Conservation (phyloP, 1,284 basidiomycete species). For the Cryptococcus hybrid region DNA sequence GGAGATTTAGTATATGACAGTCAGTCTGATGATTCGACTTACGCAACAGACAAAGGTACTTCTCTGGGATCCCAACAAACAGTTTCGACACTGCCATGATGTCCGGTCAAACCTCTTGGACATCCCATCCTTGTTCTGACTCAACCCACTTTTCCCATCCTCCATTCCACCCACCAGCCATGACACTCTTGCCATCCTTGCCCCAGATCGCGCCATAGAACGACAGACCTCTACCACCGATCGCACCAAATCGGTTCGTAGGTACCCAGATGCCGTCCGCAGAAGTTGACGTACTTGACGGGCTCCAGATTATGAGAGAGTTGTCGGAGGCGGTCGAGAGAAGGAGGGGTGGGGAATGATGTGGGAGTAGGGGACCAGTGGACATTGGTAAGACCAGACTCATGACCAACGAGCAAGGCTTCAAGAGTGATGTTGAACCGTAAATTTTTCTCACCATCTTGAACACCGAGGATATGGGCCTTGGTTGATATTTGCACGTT, state of each 20-base stretch:
- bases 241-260: slow-evolving; percentile 82
- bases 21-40: slow-evolving; percentile 22
- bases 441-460: slow-evolving; percentile 55
- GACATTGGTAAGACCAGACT: slow-evolving; percentile 83
- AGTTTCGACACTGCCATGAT: slow-evolving; percentile 71
- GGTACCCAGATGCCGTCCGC: slow-evolving; percentile 80
- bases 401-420: slow-evolving; percentile 87
- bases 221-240: slow-evolving; percentile 82
- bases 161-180: slow-evolving; percentile 89
- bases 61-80: slow-evolving; percentile 79
- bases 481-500: slow-evolving; percentile 80
- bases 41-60: slow-evolving; percentile 85
- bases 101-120: slow-evolving; percentile 75
- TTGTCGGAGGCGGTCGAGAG: slow-evolving; percentile 89
- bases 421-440: slow-evolving; percentile 81
- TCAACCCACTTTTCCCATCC: slow-evolving; percentile 79
- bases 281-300: slow-evolving; percentile 56
- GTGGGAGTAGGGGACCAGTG: slow-evolving; percentile 64
- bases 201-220: slow-evolving; percentile 86
- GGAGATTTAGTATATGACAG: neutral
- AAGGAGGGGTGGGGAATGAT: slow-evolving; percentile 62
- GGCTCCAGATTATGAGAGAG: slow-evolving; percentile 88
- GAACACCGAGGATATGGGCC: slow-evolving; percentile 69
- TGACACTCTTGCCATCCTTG: slow-evolving; percentile 54
- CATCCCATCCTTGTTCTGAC: slow-evolving; percentile 60